Evolutionary conservation across 306 rosid genomes (phyloP), one percentile per base, ranked within the genome.

Genomic region (Medicago ruthenica): DNA sequence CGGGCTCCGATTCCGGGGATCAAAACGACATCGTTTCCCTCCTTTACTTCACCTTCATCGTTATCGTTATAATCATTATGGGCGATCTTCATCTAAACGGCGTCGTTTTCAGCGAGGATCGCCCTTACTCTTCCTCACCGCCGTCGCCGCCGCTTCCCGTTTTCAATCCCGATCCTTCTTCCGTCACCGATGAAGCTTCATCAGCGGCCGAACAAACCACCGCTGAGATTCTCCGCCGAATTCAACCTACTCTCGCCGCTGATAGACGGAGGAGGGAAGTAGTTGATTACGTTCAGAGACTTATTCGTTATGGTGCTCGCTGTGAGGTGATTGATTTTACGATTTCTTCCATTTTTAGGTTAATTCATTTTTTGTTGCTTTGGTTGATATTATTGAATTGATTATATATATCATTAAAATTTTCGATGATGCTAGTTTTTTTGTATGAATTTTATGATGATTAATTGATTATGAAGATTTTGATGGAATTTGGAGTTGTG

Each of bases 71-170:
- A 42, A 82, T 85, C 42, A 70, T 53, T 48, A 82, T 85, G 88
- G 88, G 84, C 78, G 88, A 85, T 85, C 88, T 82, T 82, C 88
- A 67, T 61, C 69, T 39, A 39, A 76, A 76, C 86, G 84, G 86
- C 48, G 48, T 67, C 80, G 77, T 75, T 70, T 75, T 71, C 78
- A 80, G 71, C 58, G 88, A 82, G 78, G 88, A 85, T 82, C 88
- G 86, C 80, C 82, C 81, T 18, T 65, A 69, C 78, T 45, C 76
- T 58, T 72, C 76, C 41, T 82, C 86, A 3, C 84, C 88, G 9
- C 85, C 86, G 1, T 79, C 86, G 21, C 78, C 88, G 59, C 84
- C 86, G 66, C 88, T 76, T 21, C 88, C 84, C 1, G 11, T 14
- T 10, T 61, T 54, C 0, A 76, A 76, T 48, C 80, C 84, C 37